phyloP scores from a whole-genome alignment of 2,329 filamentous ascomycete genomes.

The Basipetospora chlamydospora region DNA sequence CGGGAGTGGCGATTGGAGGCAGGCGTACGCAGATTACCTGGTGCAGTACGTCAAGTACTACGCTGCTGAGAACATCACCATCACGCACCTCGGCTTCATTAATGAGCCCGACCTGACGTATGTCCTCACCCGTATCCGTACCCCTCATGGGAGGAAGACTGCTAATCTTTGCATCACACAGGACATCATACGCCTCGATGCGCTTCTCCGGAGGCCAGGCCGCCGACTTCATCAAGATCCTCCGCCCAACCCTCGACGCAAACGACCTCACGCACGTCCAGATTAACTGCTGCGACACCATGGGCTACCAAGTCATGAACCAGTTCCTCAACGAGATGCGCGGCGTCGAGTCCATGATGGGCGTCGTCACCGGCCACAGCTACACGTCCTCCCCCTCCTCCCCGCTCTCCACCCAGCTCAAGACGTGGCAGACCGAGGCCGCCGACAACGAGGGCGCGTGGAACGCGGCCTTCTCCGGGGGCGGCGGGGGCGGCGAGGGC shows the following conservation, averaged over 20 bases:
- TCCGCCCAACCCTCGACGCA: slow-evolving; percentile 4
- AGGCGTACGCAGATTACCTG: slow-evolving; percentile 33
- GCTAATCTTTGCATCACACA: not conserved
- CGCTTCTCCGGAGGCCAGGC: slow-evolving; percentile 3
- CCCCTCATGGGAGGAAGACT: no score
- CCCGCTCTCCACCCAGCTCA: slow-evolving; percentile 23
- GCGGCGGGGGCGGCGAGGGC: slow-evolving; percentile 32
- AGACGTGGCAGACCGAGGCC: slow-evolving; percentile 36
- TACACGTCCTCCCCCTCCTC: slow-evolving; percentile 23
- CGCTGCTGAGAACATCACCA: slow-evolving; percentile 6
- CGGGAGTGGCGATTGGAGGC: slow-evolving; percentile 27
- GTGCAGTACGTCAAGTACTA: slow-evolving; percentile 30
- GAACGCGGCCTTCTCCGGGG: slow-evolving; percentile 27
- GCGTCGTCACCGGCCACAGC: slow-evolving; percentile 23
- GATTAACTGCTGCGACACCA: slow-evolving; percentile 23
- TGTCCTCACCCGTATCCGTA: not conserved
- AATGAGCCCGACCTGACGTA: slow-evolving; percentile 10
- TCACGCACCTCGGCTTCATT: slow-evolving; percentile 8
- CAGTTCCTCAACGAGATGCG: slow-evolving; percentile 21
- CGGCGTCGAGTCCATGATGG: slow-evolving; percentile 18
- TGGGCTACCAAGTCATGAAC: slow-evolving; percentile 22
- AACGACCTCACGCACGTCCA: slow-evolving; percentile 9
- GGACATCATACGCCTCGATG: slow-evolving; percentile 7
- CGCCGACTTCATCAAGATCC: slow-evolving; percentile 8
- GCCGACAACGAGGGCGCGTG: slow-evolving; percentile 1